phyloP scores from a whole-genome alignment of 495 filamentous ascomycete genomes.

The Aspergillus incahuasiensis region DNA sequence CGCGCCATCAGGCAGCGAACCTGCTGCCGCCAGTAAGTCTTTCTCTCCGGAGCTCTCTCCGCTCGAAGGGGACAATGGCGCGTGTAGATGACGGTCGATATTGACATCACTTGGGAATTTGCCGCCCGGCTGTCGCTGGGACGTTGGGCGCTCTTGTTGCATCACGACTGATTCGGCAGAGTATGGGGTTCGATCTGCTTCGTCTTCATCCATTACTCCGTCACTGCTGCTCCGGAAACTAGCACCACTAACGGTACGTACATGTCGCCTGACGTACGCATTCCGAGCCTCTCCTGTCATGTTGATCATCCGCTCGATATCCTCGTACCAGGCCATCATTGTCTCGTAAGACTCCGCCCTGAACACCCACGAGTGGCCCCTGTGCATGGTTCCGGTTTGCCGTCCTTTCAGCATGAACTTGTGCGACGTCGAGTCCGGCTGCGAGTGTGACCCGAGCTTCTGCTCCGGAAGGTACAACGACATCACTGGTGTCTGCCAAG shows the following conservation, averaged over 20 bases:
- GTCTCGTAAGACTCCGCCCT: conserved; percentile 90
- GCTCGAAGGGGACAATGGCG: conserved; percentile 71
- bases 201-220: conserved; percentile 79
- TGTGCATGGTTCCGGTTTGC: conserved; percentile 88
- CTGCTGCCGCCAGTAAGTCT: conserved; percentile 56
- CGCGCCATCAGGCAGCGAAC: conserved; percentile 47
- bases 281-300: conserved; percentile 85
- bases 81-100: conserved; percentile 73
- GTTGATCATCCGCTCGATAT: conserved; percentile 82
- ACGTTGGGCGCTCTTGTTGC: conserved; percentile 41
- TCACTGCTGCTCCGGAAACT: conserved; percentile 67
- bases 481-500: conserved; percentile 80
- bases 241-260: conserved; percentile 65
- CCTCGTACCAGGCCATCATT: conserved; percentile 95
- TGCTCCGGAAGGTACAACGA: conserved; percentile 92
- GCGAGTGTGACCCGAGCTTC: conserved; percentile 88
- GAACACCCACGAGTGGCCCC: conserved; percentile 97
- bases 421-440: conserved; percentile 81
- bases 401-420: conserved; percentile 97
- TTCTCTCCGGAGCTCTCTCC: conserved; percentile 61
- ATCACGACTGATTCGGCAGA: conserved; percentile 52
- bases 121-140: conserved; percentile 72
- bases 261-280: conserved; percentile 76
- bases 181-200: conserved; percentile 72
- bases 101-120: conserved; percentile 85